Percentiles rank a stretch among this genome's conserved stretches.
These are phyloP conservation scores for Yamadazyma friedrichii DNA, from an alignment of 1,139 yeast genomes.

Conservation along the genomic window DNA sequence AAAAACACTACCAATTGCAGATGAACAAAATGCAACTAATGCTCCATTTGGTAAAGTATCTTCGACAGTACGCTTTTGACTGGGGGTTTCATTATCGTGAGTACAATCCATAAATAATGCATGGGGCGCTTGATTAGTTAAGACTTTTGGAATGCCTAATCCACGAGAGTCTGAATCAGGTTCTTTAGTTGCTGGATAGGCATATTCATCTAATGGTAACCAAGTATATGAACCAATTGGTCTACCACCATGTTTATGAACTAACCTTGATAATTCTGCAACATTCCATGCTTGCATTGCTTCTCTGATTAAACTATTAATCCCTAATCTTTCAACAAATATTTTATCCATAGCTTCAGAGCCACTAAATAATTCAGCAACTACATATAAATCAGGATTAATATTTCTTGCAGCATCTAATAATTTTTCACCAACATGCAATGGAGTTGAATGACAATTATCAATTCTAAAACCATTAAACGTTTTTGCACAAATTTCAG, in stretches of 20 bases:
- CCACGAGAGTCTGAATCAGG: conserved; percentile 38
- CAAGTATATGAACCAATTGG: conserved; percentile 90
- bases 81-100: conserved; percentile 90
- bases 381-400: conserved; percentile 85
- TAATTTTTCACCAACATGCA: conserved; percentile 88
- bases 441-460: conserved; percentile 93
- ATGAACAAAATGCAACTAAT: conserved; percentile 85
- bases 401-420: conserved; percentile 84
- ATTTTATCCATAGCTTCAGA: conserved; percentile 87
- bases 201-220: conserved; percentile 69
- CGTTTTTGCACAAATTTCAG: conserved; percentile 67
- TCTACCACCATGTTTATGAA: conserved; percentile 91
- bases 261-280: conserved; percentile 78
- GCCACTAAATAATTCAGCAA: conserved; percentile 92
- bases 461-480: conserved; percentile 92
- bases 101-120: conserved; percentile 97
- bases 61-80: conserved; percentile 86
- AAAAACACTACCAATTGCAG: conserved; percentile 92
- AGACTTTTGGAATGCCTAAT: conserved; percentile 61
- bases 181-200: conserved; percentile 57
- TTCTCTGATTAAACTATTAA: conserved; percentile 85
- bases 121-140: conserved; percentile 74
- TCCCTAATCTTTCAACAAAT: conserved; percentile 86
- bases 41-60: conserved; percentile 96
- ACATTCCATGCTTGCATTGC: conserved; percentile 97